These are phyloP conservation scores for Aechmea fasciata DNA, from an alignment of 176 grass and related monocot species.

Conservation along the genomic window DNA sequence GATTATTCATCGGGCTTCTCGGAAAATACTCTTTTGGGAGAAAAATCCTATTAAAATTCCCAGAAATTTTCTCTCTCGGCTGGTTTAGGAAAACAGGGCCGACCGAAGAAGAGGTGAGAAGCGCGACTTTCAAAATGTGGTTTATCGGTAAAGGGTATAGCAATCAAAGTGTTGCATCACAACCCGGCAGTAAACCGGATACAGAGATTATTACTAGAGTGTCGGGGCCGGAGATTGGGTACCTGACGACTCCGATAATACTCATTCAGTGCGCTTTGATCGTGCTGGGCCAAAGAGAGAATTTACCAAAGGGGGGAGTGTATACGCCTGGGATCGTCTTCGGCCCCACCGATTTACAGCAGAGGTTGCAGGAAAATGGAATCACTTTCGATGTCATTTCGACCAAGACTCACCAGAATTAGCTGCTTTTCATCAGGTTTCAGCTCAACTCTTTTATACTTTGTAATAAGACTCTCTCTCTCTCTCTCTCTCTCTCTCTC, in stretches of 20 bases:
- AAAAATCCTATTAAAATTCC: constrained; percentile 69
- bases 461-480: no score
- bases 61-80: constrained; percentile 50
- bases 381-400: constrained; percentile 55
- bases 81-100: constrained; percentile 58
- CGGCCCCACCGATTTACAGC: constrained; percentile 70
- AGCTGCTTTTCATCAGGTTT: no score
- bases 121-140: constrained; percentile 75
- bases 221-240: constrained; percentile 72
- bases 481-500: no score
- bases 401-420: background rate
- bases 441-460: no score
- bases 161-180: constrained; percentile 12
- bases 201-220: constrained; percentile 67
- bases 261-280: constrained; percentile 66
- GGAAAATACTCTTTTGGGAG: constrained; percentile 39
- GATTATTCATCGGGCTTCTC: constrained; percentile 47
- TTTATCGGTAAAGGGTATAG: constrained; percentile 63
- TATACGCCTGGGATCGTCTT: constrained; percentile 52
- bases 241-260: constrained; percentile 69
- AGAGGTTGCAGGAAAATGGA: constrained; percentile 61
- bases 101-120: constrained; percentile 62
- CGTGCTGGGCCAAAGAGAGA: constrained; percentile 48
- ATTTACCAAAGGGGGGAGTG: constrained; percentile 73
- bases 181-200: constrained; percentile 46